Percentiles rank a stretch among this genome's conserved stretches.
Conservation (phyloP, 805 yeast species). For the Priceomyces haplophilus region DNA sequence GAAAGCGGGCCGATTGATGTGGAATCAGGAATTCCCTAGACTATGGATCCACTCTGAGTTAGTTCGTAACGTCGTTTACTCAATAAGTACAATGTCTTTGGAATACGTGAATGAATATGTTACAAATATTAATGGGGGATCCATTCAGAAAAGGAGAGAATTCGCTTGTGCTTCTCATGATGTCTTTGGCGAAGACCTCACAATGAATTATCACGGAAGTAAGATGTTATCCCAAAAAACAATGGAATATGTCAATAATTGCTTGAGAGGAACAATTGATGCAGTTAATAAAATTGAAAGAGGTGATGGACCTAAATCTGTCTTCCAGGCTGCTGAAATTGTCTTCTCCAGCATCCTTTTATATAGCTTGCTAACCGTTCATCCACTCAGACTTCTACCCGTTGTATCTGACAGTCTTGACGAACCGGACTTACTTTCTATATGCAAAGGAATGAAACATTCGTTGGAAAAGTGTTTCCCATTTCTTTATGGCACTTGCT, state of each 20-base stretch:
- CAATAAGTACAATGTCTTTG: slow-evolving; percentile 17
- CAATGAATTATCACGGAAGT: background rate
- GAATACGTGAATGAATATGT: slow-evolving; percentile 13
- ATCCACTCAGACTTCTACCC: slow-evolving; percentile 27
- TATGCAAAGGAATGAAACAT: slow-evolving; percentile 16
- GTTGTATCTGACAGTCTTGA: slow-evolving; percentile 16
- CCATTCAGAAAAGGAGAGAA: background rate
- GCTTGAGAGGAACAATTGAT: slow-evolving; percentile 13
- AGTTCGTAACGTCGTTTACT: slow-evolving; percentile 17
- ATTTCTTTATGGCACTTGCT: slow-evolving; percentile 6
- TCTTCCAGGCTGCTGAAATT: slow-evolving; percentile 15
- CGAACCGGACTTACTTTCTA: slow-evolving; percentile 20
- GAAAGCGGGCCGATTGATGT: slow-evolving; percentile 7
- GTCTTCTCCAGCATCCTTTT: slow-evolving; percentile 19
- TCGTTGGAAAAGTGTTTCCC: slow-evolving; percentile 9
- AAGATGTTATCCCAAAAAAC: slow-evolving; percentile 14
- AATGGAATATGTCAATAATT: slow-evolving; percentile 21
- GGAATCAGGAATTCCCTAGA: slow-evolving; percentile 16
- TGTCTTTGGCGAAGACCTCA: background rate
- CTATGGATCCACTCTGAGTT: slow-evolving; percentile 15
- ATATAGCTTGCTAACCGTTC: slow-evolving; percentile 24
- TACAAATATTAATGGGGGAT: slow-evolving; percentile 3
- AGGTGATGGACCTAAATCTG: background rate
- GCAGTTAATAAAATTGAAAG: slow-evolving; percentile 5
- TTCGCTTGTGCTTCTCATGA: background rate